Evolutionary conservation across 2,329 filamentous ascomycete genomes (phyloP), one percentile per base, ranked within the genome.

Genomic region (Ophiostoma himal-ulmi): DNA sequence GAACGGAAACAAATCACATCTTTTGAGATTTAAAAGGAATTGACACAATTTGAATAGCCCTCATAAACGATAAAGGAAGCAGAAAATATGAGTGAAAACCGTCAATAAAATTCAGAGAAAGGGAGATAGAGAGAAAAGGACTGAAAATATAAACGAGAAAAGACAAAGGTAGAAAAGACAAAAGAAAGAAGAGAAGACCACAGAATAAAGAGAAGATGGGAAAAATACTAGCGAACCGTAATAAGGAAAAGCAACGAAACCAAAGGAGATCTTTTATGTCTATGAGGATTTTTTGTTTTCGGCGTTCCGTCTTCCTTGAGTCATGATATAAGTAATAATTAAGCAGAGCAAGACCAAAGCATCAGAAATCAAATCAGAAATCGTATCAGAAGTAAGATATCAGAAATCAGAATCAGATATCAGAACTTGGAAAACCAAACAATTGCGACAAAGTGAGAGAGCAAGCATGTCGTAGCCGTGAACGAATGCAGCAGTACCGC

Each of bases 231-330:
- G 17, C 30, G 26, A n/a, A 39, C 44, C 44, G 44, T 57, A 10
- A 65, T n/a, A 64, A 64, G 17, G 30, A 64, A n/a, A 30, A 30
- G 20, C 14, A 65, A 20, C 36, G 60, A 65, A 65, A 65, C 39
- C 60, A 65, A 37, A 37, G 10, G 30, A 37, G 30, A 64, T 64
- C 57, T 65, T 65, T 65, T 41, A 39, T 65, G 62, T 65, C 62
- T 65, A 65, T 65, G 22, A 22, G 60, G 20, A 64, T 17, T n/a
- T 39, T 65, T 65, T 65, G 30, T 36, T 30, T 64, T 65, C 20
- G 20, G 36, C 36, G 20, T 65, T 39, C 62, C 62, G 62, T 65
- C 36, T 64, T 64, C 57, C 57, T 64, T 36, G 57, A 20, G 36
- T 39, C 62, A 65, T 39, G 62, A 65, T 65, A 36, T 36, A 64